Evolutionary conservation across 176 grass and related monocot genomes (phyloP).

Genomic region (Carex scoparia): DNA sequence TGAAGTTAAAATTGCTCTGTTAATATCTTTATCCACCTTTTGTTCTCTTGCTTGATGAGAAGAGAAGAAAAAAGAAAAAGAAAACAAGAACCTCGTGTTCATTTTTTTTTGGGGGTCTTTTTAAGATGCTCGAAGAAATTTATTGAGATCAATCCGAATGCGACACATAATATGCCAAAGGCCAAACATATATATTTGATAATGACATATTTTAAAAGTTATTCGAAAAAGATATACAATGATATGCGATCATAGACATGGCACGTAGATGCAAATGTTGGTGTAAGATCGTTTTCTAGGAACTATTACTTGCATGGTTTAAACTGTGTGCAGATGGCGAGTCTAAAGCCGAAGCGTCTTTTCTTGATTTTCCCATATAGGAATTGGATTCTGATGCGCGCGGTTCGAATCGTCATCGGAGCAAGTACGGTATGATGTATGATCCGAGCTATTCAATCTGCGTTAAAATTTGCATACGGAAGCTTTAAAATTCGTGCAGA

Average conservation of each 20-base stretch:
- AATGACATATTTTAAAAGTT: conserved; percentile 10
- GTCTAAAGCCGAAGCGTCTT: neutral
- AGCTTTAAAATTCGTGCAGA: no score
- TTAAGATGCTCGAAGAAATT: neutral
- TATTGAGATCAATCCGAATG: conserved; percentile 4
- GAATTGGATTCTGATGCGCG: no score
- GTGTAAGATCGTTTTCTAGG: conserved; percentile 14
- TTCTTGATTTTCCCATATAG: no score
- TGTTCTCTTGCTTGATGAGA: neutral
- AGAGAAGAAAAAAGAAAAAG: no score
- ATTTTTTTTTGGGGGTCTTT: neutral
- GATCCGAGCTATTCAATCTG: no score
- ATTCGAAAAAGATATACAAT: conserved; percentile 18
- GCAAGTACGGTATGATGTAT: no score
- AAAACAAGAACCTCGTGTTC: neutral
- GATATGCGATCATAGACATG: neutral
- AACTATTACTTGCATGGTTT: neutral
- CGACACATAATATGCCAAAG: neutral
- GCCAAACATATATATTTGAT: conserved; percentile 12
- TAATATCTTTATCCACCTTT: no score
- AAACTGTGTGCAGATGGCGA: neutral
- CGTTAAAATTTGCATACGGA: no score
- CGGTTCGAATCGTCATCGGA: no score
- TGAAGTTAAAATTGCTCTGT: no score
- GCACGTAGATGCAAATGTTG: conserved; percentile 12